phyloP scores from a whole-genome alignment of 2,329 filamentous ascomycete genomes.

The Trematosphaeria pertusa region DNA sequence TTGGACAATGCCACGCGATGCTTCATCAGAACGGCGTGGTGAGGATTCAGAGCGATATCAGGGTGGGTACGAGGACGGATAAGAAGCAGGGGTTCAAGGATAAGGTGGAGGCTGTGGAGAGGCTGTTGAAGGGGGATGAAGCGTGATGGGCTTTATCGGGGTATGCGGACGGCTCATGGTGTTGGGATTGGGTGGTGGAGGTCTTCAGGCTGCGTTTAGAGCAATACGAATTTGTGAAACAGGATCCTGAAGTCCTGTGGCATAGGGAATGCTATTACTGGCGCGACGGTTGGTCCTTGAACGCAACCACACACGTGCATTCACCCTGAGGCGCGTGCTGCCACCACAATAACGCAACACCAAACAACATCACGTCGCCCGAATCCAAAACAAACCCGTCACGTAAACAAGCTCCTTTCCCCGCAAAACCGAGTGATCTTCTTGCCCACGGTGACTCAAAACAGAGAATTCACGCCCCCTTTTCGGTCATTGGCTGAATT shows the following conservation, averaged over 20 bases:
- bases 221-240: too few species aligned
- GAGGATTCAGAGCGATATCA: slow-evolving; percentile 87
- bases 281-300: too few species aligned
- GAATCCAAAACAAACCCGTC: slow-evolving; percentile 14
- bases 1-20: slow-evolving; percentile 50
- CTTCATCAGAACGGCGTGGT: slow-evolving; percentile 48
- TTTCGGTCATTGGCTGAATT: slow-evolving; percentile 27
- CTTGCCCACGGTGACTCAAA: slow-evolving; percentile 22
- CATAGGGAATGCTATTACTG: too few species aligned
- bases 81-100: slow-evolving; percentile 83
- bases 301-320: too few species aligned
- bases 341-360: slow-evolving; percentile 6
- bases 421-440: slow-evolving; percentile 21
- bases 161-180: too few species aligned
- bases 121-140: slow-evolving; percentile 53
- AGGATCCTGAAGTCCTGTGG: too few species aligned
- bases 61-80: slow-evolving; percentile 84
- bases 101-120: slow-evolving; percentile 72
- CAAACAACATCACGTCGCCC: slow-evolving; percentile 1
- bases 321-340: too few species aligned
- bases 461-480: slow-evolving; percentile 21
- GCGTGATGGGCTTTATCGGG: slow-evolving; percentile 26
- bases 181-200: too few species aligned
- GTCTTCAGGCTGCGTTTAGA: too few species aligned
- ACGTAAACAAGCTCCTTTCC: slow-evolving; percentile 16